Percentiles rank a stretch among this genome's conserved stretches.
Evolutionary conservation across 2,329 filamentous ascomycete genomes (phyloP).

Genomic region (Colletotrichum echinochloae): DNA sequence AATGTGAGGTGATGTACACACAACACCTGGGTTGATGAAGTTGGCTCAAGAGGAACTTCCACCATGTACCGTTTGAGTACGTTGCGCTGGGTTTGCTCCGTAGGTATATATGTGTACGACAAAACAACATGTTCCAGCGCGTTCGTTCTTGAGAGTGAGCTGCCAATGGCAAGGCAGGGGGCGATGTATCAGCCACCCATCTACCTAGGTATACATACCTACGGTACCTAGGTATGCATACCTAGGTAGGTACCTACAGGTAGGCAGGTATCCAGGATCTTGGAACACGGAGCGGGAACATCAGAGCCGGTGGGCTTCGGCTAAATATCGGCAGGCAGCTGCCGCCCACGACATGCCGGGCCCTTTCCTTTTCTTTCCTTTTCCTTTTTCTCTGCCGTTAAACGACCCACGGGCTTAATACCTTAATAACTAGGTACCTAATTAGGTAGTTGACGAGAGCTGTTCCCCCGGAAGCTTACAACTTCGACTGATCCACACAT

Average conservation of each 20-base stretch:
- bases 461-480: conserved; percentile 22
- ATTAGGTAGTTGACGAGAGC: conserved; percentile 13
- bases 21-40: background rate
- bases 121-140: background rate
- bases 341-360: conserved; percentile 26
- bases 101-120: no score
- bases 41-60: background rate
- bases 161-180: background rate
- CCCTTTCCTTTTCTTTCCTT: background rate
- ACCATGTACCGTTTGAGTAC: no score
- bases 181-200: no score
- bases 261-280: background rate
- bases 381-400: background rate
- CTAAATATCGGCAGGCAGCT: conserved; percentile 34
- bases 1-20: background rate
- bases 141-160: background rate
- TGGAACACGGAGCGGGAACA: conserved; percentile 6
- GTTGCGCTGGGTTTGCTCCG: no score
- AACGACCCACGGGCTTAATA: conserved; percentile 21
- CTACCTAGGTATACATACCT: no score
- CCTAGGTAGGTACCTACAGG: no score
- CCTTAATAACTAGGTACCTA: background rate
- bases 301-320: conserved; percentile 27
- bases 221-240: background rate
- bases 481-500: conserved; percentile 27